phyloP scores from a whole-genome alignment of 768 basidiomycete genomes.

The Boletales sp. region DNA sequence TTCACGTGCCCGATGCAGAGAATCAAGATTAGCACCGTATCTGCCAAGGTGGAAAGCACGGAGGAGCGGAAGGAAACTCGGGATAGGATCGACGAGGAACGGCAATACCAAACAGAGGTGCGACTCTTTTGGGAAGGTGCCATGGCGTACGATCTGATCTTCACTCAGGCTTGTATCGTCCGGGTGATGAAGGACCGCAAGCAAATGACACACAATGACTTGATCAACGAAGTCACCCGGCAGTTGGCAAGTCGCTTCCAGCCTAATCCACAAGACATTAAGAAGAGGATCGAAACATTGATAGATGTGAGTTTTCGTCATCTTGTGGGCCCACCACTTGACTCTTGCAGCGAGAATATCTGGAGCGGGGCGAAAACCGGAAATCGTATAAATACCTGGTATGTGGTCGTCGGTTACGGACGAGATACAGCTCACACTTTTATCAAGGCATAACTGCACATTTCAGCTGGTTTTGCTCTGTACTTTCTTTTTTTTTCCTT shows the following conservation, averaged over 20 bases:
- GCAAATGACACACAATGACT: slow-evolving; percentile 80
- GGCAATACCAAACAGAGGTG: slow-evolving; percentile 87
- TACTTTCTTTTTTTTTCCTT: too few relatives aligned
- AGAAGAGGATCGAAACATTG: slow-evolving; percentile 88
- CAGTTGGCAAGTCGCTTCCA: slow-evolving; percentile 83
- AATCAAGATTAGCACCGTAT: slow-evolving; percentile 91
- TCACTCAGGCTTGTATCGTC: slow-evolving; percentile 85
- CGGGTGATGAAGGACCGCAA: slow-evolving; percentile 98
- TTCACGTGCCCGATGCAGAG: slow-evolving; percentile 82
- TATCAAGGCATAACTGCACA: slow-evolving; percentile 21
- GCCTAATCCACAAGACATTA: slow-evolving; percentile 83
- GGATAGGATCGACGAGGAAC: slow-evolving; percentile 87
- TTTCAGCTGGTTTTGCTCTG: too few relatives aligned
- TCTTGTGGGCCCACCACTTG: background rate
- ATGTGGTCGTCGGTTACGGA: slow-evolving; percentile 5
- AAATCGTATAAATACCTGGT: slow-evolving; percentile 85
- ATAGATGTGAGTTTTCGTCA: slow-evolving; percentile 68
- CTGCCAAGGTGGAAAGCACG: slow-evolving; percentile 79
- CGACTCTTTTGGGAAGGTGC: slow-evolving; percentile 13
- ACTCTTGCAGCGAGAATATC: slow-evolving; percentile 75
- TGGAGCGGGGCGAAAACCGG: slow-evolving; percentile 85
- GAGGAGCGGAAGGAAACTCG: slow-evolving; percentile 91
- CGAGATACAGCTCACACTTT: slow-evolving; percentile 2
- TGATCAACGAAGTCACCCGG: slow-evolving; percentile 86
- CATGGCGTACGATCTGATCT: slow-evolving; percentile 1